Percentiles rank a stretch among this genome's conserved stretches.
Conservation (phyloP, 108 stramenopile genomes). For the Parietichytrium sp. region DNA sequence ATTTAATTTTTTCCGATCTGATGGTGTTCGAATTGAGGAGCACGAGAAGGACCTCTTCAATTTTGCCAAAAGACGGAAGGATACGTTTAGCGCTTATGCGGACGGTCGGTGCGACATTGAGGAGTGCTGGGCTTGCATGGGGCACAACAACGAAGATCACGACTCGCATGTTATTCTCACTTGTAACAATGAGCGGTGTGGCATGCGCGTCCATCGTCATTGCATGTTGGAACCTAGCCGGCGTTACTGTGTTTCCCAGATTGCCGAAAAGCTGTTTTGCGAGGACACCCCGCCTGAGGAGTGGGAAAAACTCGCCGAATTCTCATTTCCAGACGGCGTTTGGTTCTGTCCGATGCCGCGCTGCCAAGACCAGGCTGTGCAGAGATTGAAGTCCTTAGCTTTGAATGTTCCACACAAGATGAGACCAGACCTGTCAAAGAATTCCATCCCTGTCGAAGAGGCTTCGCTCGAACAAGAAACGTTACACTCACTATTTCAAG, state of each 20-base stretch:
- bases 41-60: not conserved
- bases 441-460: not conserved
- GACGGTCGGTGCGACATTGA: not conserved
- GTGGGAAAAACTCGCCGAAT: not conserved
- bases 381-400: not conserved
- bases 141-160: not conserved
- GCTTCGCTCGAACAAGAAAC: not conserved
- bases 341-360: conserved; percentile 6
- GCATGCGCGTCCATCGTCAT: conserved; percentile 8
- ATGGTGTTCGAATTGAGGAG: not conserved
- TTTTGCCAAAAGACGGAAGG: not conserved
- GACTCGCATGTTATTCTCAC: conserved; percentile 32
- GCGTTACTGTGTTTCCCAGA: not conserved
- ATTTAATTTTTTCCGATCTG: not conserved
- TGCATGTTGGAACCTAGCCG: not conserved
- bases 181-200: not conserved
- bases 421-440: too few species aligned
- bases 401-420: too few species aligned
- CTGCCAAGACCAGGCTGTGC: not conserved
- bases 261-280: not conserved
- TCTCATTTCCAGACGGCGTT: not conserved
- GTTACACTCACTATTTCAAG: too few species aligned
- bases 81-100: not conserved
- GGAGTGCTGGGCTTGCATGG: conserved; percentile 29
- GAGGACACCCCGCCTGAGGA: not conserved